Conservation (phyloP, 106 monocot genomes). For the Triglochin maritima region DNA sequence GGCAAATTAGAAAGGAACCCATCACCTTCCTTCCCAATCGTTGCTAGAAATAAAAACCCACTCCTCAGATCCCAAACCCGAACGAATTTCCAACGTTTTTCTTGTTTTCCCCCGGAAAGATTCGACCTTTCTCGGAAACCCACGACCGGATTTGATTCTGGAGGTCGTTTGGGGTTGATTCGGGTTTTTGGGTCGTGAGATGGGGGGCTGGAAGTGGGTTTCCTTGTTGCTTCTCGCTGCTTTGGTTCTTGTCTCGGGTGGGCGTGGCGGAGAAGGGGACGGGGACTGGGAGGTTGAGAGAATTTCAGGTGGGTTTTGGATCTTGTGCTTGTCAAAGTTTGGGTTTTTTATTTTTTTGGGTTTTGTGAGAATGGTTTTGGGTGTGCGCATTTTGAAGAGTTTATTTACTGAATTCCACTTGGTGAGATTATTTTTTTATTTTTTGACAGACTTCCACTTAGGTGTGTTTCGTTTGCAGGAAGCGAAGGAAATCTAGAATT, state of each 20-base stretch:
- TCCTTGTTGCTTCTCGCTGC: background rate
- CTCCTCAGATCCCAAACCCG: background rate
- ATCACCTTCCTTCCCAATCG: background rate
- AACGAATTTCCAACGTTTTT: conserved; percentile 1
- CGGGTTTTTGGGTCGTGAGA: background rate
- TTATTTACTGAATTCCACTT: background rate
- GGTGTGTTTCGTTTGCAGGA: too few species aligned
- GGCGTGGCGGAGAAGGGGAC: conserved; percentile 2
- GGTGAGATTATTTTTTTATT: background rate
- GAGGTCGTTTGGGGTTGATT: background rate
- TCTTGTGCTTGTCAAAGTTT: background rate
- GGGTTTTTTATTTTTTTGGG: background rate
- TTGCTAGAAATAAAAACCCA: background rate
- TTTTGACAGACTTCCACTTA: too few species aligned
- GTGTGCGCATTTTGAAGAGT: background rate
- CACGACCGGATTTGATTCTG: background rate
- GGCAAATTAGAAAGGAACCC: conserved; percentile 1
- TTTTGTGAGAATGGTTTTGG: background rate
- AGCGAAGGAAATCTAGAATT: too few species aligned
- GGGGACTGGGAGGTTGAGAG: conserved; percentile 12
- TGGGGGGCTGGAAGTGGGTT: conserved; percentile 5
- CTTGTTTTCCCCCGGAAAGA: background rate
- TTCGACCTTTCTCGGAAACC: background rate
- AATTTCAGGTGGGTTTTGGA: conserved; percentile 17
- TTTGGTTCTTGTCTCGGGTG: background rate